Evolutionary conservation across 306 rosid genomes (phyloP), one percentile per base, ranked within the genome.

Genomic region (Lotus japonicus): DNA sequence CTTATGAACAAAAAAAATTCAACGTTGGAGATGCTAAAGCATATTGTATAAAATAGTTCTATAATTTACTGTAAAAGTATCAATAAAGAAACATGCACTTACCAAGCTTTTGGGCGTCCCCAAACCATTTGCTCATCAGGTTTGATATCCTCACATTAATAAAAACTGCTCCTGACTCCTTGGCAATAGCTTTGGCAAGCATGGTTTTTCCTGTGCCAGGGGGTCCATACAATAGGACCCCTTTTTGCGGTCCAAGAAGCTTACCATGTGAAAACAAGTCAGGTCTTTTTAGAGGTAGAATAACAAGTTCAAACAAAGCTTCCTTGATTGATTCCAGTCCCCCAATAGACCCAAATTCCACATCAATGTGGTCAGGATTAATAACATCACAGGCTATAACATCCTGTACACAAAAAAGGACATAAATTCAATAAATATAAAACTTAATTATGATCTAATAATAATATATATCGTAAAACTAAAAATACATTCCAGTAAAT

Each of bases 51-150:
- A 8, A 1, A 31, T 51, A 70, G 62, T 35, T 63, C 48, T 15
- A 70, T 14, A 31, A 6, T 11, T 53, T 14, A 76, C 55, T 26
- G 11, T 54, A 23, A 5, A 44, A 70, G 16, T 44, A 61, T 9
- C 23, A 17, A 68, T 53, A 55, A 77, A 68, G 41, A 62, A 48
- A 1, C 4, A 39, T 12, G 11, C 66, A 83, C 97, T 82, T 70
- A 95, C 99, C 99, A 31, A 95, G 99, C 64, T 95, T 95, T 77
- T 87, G 97, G 11, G 97, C 99, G 85, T 95, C 99, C 41, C 99
- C 99, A 58, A 95, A 95, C 99, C 99, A 95, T 86, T 95, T 95
- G 89, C 99, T 95, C 99, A 95, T 95, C 58, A 95, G 84, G 82
- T 90, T 95, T 5, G 99, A 95, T 82, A 95, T 79, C 79, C 89